These are phyloP conservation scores for Astragalus glycyphyllos DNA, from an alignment of 306 rosid genomes.

Conservation along the genomic window DNA sequence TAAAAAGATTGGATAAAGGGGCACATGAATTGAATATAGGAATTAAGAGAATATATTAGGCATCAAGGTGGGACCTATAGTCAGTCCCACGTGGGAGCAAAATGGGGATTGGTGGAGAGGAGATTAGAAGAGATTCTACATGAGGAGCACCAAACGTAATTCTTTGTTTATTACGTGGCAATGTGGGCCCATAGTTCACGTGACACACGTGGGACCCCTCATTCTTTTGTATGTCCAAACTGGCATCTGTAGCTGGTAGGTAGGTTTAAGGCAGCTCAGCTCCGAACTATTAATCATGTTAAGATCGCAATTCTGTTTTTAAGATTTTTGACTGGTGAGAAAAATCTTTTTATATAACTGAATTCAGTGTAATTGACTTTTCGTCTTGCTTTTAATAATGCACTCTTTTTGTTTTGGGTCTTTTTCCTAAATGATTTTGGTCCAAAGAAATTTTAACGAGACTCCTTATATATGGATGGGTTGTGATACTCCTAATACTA, in stretches of 20 bases:
- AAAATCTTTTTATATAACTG: no score
- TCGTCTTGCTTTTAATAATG: no score
- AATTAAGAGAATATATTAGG: slow-evolving; percentile 26
- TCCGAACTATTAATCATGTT: no score
- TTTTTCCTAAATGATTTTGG: no score
- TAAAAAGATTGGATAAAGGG: slow-evolving; percentile 9
- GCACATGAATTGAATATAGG: not conserved
- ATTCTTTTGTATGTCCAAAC: slow-evolving; percentile 12
- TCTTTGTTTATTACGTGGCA: slow-evolving; percentile 60
- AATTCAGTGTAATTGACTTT: no score
- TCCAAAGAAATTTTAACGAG: no score
- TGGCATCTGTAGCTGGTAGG: not conserved
- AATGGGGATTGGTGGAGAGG: slow-evolving; percentile 78
- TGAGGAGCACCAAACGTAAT: slow-evolving; percentile 34
- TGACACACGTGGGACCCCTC: slow-evolving; percentile 59
- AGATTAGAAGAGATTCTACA: slow-evolving; percentile 76
- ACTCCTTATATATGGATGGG: no score
- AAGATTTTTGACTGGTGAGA: no score
- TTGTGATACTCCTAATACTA: no score
- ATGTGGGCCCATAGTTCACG: slow-evolving; percentile 51
- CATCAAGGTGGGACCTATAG: slow-evolving; percentile 50
- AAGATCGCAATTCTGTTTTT: no score
- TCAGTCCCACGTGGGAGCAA: slow-evolving; percentile 82
- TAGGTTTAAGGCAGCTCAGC: no score
- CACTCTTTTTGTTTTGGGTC: no score